Evolutionary conservation across 108 stramenopile genomes (phyloP), one percentile per base, ranked within the genome.

Genomic region (Asterionellopsis glacialis): DNA sequence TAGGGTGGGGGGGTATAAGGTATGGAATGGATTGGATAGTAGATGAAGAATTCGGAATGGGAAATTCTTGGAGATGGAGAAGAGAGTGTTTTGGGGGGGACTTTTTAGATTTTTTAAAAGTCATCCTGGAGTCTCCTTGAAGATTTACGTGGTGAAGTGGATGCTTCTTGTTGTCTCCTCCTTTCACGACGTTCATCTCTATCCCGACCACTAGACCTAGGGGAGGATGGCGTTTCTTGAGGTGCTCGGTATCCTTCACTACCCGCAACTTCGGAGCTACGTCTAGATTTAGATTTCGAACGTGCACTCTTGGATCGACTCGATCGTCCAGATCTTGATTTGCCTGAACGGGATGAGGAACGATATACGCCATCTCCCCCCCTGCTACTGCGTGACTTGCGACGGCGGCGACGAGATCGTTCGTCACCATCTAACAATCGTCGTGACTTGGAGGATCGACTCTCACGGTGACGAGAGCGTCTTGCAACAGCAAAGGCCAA

Each of bases 401-500:
- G 14, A 38, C 75, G 69, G 21, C 67, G 71, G 15, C 50, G 52
- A 38, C 57, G 25, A 6, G 70, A 69, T n/a, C 83, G 69, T 42
- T 74, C 56, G n/a, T 79, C 80, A 10, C 69, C 78, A 44, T 80
- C 79, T 70, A 90, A 56, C 67, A 90, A 63, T 44, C 88, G 77
- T 23, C 88, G 69, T 15, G 59, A 60, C 27, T 72, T 75, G 28
- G 74, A 60, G 56, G 68, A 67, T n/a, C 81, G 70, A 14, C 66
- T 64, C 41, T 82, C 81, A n/a, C 81, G 73, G 64, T 82, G 77
- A 55, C 80, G 59, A 13, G 87, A 88, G 22, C 90, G 74, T 44
- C 87, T 75, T 7, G 90, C 90, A 24, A 92, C 90, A 18, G 87
- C 87, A 63, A 92, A 92, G 27, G 90, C 90, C 23, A 92, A 52